Conservation (phyloP, 768 basidiomycete genomes). For the Pleurotus salmoneostramineus region DNA sequence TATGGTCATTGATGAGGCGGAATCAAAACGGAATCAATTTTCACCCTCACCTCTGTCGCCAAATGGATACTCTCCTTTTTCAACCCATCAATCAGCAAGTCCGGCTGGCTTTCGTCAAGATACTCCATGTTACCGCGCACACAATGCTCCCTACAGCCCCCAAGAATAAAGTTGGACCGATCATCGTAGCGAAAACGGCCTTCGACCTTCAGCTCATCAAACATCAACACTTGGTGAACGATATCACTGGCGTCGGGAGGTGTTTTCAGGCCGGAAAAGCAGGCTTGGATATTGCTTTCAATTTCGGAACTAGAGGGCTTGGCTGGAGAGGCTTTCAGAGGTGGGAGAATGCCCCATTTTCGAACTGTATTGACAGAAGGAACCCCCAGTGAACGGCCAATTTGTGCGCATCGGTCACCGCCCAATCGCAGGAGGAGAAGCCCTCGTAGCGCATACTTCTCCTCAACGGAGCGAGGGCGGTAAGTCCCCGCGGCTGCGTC, state of each 20-base stretch:
- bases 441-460: constrained; percentile 15
- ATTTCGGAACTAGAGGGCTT: constrained; percentile 13
- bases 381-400: constrained; percentile 14
- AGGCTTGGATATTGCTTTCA: constrained; percentile 12
- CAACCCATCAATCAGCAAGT: neutral
- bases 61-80: constrained; percentile 9
- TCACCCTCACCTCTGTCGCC: constrained; percentile 12
- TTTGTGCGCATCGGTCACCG: constrained; percentile 14
- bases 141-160: constrained; percentile 19
- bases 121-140: constrained; percentile 13
- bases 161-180: constrained; percentile 16
- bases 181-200: constrained; percentile 16
- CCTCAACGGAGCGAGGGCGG: constrained; percentile 12
- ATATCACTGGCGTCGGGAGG: constrained; percentile 1
- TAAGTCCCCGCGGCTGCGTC: constrained; percentile 14
- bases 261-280: constrained; percentile 10
- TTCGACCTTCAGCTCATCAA: constrained; percentile 19
- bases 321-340: constrained; percentile 5
- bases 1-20: neutral
- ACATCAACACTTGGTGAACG: constrained; percentile 13
- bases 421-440: constrained; percentile 17
- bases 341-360: constrained; percentile 5
- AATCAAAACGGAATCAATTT: neutral
- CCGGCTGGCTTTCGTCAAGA: constrained; percentile 6
- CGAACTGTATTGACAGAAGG: constrained; percentile 14